Evolutionary conservation across 305 asterid genomes (phyloP).

Genomic region (Solanum hybrid): DNA sequence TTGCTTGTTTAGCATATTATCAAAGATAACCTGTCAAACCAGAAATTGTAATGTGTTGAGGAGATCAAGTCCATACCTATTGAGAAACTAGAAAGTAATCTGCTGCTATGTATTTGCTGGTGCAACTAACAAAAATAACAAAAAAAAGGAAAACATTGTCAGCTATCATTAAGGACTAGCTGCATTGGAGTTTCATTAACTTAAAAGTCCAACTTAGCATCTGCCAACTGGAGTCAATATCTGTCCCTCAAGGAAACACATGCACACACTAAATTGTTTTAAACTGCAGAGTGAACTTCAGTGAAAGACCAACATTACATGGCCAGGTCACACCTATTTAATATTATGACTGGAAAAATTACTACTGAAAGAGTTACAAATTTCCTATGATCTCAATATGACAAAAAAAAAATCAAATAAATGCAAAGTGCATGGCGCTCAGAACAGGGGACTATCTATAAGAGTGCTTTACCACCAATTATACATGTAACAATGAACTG

Average conservation of each 20-base stretch:
- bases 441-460: not conserved
- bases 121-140: not conserved
- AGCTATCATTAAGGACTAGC: not conserved
- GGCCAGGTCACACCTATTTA: not conserved
- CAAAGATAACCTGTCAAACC: slow-evolving; percentile 60
- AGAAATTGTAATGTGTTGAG: slow-evolving; percentile 3
- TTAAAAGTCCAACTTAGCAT: not conserved
- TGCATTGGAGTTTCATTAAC: not conserved
- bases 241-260: not conserved
- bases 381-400: not conserved
- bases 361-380: not conserved
- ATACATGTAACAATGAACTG: not conserved
- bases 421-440: not conserved
- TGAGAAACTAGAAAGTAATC: not conserved
- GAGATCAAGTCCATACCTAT: not conserved
- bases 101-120: not conserved
- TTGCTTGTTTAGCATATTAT: slow-evolving; percentile 76
- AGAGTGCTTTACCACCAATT: not conserved
- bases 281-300: not conserved
- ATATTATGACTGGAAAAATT: not conserved
- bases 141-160: not conserved
- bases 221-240: slow-evolving; percentile 1
- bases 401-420: not conserved
- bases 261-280: not conserved
- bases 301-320: not conserved